Evolutionary conservation across 2,329 filamentous ascomycete species (phyloP), one percentile per base, ranked within the genome.

Genomic region (Hymenoscyphus albidus): DNA sequence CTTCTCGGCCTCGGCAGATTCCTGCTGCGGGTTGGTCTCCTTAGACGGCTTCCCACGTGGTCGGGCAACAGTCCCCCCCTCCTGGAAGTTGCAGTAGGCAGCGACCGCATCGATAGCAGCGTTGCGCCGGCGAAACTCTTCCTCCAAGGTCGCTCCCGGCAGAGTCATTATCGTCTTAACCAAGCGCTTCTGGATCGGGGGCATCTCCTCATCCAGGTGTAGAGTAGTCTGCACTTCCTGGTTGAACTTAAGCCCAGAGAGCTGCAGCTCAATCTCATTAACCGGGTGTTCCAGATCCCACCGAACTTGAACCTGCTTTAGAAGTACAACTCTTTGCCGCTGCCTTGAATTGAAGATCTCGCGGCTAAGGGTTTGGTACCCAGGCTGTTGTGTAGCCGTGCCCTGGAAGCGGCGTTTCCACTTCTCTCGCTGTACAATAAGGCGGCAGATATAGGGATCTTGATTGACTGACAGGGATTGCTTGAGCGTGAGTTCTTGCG

Each of bases 91-190:
- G 66, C 61, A 70, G 65, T 74, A 74, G 61, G 65, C 63, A 69
- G 68, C 67, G 61, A 73, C 71, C 39, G 65, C 63, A 70, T 75
- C 61, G 58, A 76, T 74, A 58, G 71, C 69, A 59, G 69, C 66
- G 35, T 71, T 75, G 44, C 68, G 67, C 35, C 61, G 62, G 64
- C 60, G 61, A 51, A 66, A 63, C 62, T 69, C 62, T 64, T 66
- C 62, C 59, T 69, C 60, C 4, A 69, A 56, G 32, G 63, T 70
- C 27, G 58, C 69, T 10, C 70, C 67, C 40, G 65, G 71, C 40
- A 75, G 67, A 35, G 69, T 73, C 35, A 74, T 69, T 35, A 74
- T 62, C 39, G 66, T 70, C 63, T 72, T 65, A n/a, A 68, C 70
- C 54, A 74, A 70, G 62, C 66, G 69, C 65, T 70, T 72, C 64